These are phyloP conservation scores for Phtheirospermum japonicum DNA, from an alignment of 257 asterid species.

Conservation along the genomic window DNA sequence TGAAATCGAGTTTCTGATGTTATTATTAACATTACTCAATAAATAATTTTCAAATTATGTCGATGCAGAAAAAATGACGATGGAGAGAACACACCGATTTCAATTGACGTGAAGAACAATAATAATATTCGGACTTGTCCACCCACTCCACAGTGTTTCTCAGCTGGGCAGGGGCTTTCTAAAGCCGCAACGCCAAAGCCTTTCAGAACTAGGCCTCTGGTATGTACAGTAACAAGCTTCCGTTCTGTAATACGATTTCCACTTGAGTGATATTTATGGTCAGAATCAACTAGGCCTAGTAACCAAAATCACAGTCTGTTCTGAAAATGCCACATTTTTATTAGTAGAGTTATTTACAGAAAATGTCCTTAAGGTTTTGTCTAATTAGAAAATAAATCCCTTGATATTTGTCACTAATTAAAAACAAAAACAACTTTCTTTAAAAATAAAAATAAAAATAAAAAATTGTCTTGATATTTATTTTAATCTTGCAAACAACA, in stretches of 20 bases:
- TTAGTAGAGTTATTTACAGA: too few relatives aligned
- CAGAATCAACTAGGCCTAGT: too few relatives aligned
- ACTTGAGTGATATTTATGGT: too few relatives aligned
- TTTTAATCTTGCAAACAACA: too few relatives aligned
- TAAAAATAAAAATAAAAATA: too few relatives aligned
- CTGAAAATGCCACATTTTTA: too few relatives aligned
- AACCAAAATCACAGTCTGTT: too few relatives aligned
- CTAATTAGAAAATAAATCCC: too few relatives aligned
- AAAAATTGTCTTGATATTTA: too few relatives aligned
- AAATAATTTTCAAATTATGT: not conserved
- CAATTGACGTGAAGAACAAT: conserved; percentile 54
- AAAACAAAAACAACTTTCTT: too few relatives aligned
- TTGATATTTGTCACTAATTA: too few relatives aligned
- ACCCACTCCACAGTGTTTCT: conserved; percentile 96
- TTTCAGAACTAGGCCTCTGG: conserved; percentile 50
- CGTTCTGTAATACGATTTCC: not conserved
- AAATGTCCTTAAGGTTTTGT: too few relatives aligned
- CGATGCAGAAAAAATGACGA: conserved; percentile 62
- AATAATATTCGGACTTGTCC: conserved; percentile 76
- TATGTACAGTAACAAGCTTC: conserved; percentile 8
- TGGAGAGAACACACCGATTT: conserved; percentile 75
- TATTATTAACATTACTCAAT: not conserved
- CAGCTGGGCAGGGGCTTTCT: conserved; percentile 42
- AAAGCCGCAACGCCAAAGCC: conserved; percentile 48
- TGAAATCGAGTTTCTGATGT: conserved; percentile 13